Evolutionary conservation across 2,329 filamentous ascomycete genomes (phyloP).

Genomic region (Aspergillus transmontanensis): DNA sequence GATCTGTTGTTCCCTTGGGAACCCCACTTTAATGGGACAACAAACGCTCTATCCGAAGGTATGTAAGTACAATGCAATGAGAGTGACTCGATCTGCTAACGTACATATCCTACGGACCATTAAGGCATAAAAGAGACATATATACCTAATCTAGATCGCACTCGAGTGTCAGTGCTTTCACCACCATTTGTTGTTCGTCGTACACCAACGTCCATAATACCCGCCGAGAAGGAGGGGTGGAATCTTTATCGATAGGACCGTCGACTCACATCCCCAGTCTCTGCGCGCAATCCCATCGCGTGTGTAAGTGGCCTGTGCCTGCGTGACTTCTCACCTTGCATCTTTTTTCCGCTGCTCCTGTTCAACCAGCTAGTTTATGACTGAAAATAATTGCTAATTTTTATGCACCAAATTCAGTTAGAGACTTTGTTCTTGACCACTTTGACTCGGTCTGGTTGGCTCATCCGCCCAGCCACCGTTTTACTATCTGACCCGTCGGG

Average conservation of each 20-base stretch:
- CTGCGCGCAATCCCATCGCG: constrained; percentile 5
- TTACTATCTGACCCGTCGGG: constrained; percentile 14
- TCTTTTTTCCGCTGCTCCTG: constrained; percentile 10
- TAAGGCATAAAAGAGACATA: not conserved
- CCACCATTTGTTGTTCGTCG: constrained; percentile 1
- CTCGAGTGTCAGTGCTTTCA: constrained; percentile 3
- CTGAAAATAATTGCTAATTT: not conserved
- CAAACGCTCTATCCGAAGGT: constrained; percentile 13
- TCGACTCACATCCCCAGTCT: constrained; percentile 15
- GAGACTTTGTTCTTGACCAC: not conserved
- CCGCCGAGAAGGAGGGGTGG: constrained; percentile 28
- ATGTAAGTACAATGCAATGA: not conserved
- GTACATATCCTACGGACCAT: not conserved
- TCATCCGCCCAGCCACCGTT: constrained; percentile 26
- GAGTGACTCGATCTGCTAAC: constrained; percentile 1
- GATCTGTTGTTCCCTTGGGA: not conserved
- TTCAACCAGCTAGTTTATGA: constrained; percentile 1
- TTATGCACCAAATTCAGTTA: constrained; percentile 8
- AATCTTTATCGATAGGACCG: constrained; percentile 35
- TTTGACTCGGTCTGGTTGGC: constrained; percentile 14
- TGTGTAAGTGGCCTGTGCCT: constrained; percentile 31
- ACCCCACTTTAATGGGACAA: constrained; percentile 22
- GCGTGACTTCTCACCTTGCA: constrained; percentile 24
- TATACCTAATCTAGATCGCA: constrained; percentile 4
- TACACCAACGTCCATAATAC: not conserved